phyloP scores from a whole-genome alignment of 176 grass and related monocot species.

The Oropetium thomaeum region DNA sequence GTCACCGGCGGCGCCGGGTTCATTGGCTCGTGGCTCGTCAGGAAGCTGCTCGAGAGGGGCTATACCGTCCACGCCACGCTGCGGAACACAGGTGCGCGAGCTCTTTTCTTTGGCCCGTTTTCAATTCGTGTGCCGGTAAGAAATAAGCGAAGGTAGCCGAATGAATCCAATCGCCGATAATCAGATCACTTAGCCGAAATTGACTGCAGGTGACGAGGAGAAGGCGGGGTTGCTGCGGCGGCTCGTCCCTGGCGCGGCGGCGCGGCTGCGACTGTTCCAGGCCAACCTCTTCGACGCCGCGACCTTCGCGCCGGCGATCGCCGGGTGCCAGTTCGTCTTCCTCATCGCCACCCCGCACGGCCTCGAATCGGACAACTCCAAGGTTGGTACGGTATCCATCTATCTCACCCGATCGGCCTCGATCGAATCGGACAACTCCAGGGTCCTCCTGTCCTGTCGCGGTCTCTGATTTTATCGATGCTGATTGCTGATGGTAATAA shows the following conservation, averaged over 20 bases:
- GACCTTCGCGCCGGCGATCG: slow-evolving; percentile 53
- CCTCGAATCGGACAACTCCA: slow-evolving; percentile 16
- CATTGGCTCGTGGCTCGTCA: slow-evolving; percentile 45
- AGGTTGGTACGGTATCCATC: background rate
- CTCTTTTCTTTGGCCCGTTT: too few relatives aligned
- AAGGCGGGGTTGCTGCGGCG: slow-evolving; percentile 42
- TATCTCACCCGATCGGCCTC: background rate
- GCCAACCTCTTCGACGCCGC: slow-evolving; percentile 56
- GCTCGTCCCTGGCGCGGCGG: slow-evolving; percentile 38
- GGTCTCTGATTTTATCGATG: background rate
- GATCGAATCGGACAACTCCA: slow-evolving; percentile 21
- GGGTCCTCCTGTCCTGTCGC: slow-evolving; percentile 17
- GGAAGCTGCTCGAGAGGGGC: slow-evolving; percentile 37
- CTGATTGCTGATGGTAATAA: background rate
- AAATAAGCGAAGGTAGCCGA: background rate
- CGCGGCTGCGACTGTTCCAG: slow-evolving; percentile 46
- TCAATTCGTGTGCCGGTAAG: background rate
- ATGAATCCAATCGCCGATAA: background rate
- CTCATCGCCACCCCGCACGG: slow-evolving; percentile 49
- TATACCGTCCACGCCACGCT: slow-evolving; percentile 46
- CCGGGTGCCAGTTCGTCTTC: slow-evolving; percentile 62
- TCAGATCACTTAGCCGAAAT: background rate
- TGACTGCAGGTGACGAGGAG: slow-evolving; percentile 36
- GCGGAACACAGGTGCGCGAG: slow-evolving; percentile 13
- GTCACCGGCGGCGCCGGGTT: slow-evolving; percentile 46